These are phyloP conservation scores for Solanum piurae DNA, from an alignment of 257 asterid species.

Conservation along the genomic window DNA sequence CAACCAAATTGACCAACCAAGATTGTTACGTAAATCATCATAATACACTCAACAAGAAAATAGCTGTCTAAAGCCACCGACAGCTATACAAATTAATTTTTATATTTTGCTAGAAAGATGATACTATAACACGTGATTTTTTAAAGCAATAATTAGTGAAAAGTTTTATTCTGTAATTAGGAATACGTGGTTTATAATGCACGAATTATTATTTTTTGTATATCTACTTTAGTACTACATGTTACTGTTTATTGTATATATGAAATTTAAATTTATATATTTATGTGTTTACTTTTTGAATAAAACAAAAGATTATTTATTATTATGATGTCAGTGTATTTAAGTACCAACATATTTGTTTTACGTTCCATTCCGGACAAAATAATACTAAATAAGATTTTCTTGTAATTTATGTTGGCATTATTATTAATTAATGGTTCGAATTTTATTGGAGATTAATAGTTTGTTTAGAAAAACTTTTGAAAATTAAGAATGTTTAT, in stretches of 20 bases:
- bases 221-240: not conserved
- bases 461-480: not conserved
- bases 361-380: not conserved
- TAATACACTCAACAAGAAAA: not conserved
- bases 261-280: not conserved
- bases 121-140: not conserved
- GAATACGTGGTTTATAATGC: not conserved
- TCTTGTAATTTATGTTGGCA: not conserved
- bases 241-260: not conserved
- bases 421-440: not conserved
- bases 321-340: not conserved
- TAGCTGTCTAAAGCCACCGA: slow-evolving; percentile 1
- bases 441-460: not conserved
- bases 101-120: not conserved
- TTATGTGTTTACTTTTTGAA: not conserved
- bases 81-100: not conserved
- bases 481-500: not conserved
- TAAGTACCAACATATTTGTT: not conserved
- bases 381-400: not conserved
- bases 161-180: not conserved
- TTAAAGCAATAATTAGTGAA: not conserved
- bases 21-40: not conserved
- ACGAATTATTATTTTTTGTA: not conserved
- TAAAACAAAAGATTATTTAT: not conserved
- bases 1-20: not conserved